A percentile compares a stretch with the other conserved stretches of the same genome.
phyloP scores from a whole-genome alignment of 352 stramenopile genomes.

The Peronospora farinosa region DNA sequence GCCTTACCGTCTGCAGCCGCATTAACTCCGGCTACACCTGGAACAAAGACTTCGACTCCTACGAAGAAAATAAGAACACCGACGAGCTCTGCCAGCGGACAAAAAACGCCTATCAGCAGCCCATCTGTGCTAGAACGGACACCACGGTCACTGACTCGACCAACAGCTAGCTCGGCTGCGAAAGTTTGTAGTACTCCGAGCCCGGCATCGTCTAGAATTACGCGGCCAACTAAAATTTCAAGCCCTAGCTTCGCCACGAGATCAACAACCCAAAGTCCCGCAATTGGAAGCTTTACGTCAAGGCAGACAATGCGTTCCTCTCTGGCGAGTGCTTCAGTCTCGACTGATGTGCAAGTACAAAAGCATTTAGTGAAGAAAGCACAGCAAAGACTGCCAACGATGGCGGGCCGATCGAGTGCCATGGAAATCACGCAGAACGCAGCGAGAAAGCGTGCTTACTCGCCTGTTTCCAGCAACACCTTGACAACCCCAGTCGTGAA shows the following conservation, averaged over 20 bases:
- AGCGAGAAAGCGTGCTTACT: conserved; percentile 21
- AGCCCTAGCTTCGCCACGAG: conserved; percentile 10
- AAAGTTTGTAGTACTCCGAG: conserved; percentile 20
- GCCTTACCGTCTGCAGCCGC: conserved; percentile 1
- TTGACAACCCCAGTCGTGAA: conserved; percentile 31
- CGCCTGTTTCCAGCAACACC: conserved; percentile 8
- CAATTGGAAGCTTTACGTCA: conserved; percentile 1
- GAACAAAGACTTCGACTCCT: conserved; percentile 7
- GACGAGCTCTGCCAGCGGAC: conserved; percentile 9
- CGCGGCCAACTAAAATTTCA: conserved; percentile 8
- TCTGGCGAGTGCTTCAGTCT: conserved; percentile 22
- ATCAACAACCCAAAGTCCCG: conserved; percentile 19
- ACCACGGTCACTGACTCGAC: conserved; percentile 14
- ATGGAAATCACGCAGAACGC: conserved; percentile 16
- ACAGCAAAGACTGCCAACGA: conserved; percentile 14
- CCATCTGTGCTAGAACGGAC: conserved; percentile 12
- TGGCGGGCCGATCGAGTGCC: conserved; percentile 10
- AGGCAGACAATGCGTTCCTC: conserved; percentile 13
- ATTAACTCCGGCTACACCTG: conserved; percentile 2
- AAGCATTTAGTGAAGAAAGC: conserved; percentile 18
- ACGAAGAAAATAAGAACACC: conserved; percentile 9
- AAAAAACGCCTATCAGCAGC: conserved; percentile 14
- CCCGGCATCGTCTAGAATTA: conserved; percentile 17
- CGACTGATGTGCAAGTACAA: conserved; percentile 9
- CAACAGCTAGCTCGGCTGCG: conserved; percentile 29